phyloP scores from a whole-genome alignment of 805 yeast genomes.

The Myxozyma nipponensis region DNA sequence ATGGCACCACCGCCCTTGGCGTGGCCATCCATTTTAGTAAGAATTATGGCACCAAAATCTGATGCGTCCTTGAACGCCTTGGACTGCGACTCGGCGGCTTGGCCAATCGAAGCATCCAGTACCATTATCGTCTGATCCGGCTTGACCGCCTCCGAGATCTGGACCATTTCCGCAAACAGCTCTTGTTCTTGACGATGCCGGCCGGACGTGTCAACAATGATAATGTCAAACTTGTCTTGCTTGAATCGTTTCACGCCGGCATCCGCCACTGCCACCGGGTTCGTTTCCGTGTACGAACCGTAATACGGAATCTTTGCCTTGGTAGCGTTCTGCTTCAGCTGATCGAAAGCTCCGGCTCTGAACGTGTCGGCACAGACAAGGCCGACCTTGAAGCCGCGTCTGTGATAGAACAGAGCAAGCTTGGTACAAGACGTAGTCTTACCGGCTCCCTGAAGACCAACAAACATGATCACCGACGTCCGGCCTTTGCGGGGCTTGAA shows the following conservation, averaged over 20 bases:
- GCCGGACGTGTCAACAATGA: conserved; percentile 96
- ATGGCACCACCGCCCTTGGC: conserved; percentile 99
- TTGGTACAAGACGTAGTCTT: conserved; percentile 97
- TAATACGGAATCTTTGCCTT: conserved; percentile 91
- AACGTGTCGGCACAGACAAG: conserved; percentile 98
- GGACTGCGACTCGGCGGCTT: conserved; percentile 95
- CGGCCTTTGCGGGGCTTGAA: conserved; percentile 85
- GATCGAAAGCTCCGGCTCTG: conserved; percentile 99
- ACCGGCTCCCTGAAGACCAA: conserved; percentile 98
- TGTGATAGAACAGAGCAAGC: conserved; percentile 87
- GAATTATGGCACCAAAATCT: conserved; percentile 88
- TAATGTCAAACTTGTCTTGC: conserved; percentile 85
- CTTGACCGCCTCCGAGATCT: conserved; percentile 77
- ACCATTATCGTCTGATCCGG: conserved; percentile 99
- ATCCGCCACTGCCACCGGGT: conserved; percentile 85
- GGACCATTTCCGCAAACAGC: conserved; percentile 89
- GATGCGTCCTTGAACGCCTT: conserved; percentile 90
- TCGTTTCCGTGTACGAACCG: conserved; percentile 93
- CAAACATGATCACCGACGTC: conserved; percentile 87
- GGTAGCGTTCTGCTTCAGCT: conserved; percentile 93
- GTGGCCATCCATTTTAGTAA: conserved; percentile 97
- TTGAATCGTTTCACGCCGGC: conserved; percentile 92
- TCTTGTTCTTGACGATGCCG: conserved; percentile 94
- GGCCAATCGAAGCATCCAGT: conserved; percentile 95
- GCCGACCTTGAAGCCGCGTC: conserved; percentile 91